Percentiles rank a stretch among this genome's conserved stretches.
Conservation (phyloP, 495 filamentous ascomycete genomes). For the Bacidia gigantensis region DNA sequence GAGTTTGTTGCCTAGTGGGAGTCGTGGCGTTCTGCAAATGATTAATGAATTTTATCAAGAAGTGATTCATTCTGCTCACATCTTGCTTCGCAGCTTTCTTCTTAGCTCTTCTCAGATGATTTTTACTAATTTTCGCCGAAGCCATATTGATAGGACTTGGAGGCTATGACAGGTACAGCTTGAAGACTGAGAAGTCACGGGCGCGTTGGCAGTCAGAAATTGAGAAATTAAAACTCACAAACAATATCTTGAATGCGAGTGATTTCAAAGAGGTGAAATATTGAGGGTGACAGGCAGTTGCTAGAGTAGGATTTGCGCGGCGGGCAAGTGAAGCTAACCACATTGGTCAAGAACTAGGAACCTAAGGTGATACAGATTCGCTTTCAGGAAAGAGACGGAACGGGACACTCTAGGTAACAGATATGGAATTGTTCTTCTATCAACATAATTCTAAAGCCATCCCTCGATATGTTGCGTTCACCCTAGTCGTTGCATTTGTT, state of each 20-base stretch:
- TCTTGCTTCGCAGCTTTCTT: constrained; percentile 75
- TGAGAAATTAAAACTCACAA: too few relatives aligned
- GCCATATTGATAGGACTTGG: constrained; percentile 15
- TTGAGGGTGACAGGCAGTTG: too few relatives aligned
- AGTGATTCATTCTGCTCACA: constrained; percentile 20
- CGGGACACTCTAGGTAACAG: background rate
- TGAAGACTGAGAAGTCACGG: too few relatives aligned
- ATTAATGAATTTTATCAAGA: background rate
- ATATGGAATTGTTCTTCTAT: background rate
- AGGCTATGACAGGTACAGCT: too few relatives aligned
- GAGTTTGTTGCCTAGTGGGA: constrained; percentile 17
- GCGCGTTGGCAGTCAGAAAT: too few relatives aligned
- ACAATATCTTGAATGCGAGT: too few relatives aligned
- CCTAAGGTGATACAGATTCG: background rate
- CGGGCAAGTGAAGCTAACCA: too few relatives aligned
- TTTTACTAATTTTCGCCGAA: constrained; percentile 60
- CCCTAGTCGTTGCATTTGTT: background rate
- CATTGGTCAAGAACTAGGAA: background rate
- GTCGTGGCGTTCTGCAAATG: constrained; percentile 10
- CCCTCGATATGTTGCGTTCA: background rate
- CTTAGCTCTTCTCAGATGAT: constrained; percentile 72
- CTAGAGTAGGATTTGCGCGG: too few relatives aligned
- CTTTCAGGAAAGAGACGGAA: background rate
- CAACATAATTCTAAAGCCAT: background rate
- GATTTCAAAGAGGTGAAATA: too few relatives aligned